Evolutionary conservation across 257 asterid genomes (phyloP).

Genomic region (Craterostigma plantagineum): DNA sequence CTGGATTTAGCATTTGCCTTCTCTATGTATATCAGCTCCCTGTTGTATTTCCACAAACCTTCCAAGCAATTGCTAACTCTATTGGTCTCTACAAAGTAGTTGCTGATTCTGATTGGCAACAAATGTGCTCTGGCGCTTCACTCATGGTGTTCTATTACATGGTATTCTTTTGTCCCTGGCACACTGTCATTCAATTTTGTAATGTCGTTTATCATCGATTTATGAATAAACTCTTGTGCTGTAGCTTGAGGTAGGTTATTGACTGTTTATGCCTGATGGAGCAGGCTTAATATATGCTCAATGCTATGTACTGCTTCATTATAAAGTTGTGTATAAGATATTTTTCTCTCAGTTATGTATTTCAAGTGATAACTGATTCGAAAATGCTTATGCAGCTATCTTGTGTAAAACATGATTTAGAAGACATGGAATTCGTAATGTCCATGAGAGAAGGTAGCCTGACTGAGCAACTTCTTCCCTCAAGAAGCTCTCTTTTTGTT

Average conservation of each 20-base stretch:
- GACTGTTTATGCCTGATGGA: too few relatives aligned
- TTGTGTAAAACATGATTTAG: slow-evolving; percentile 59
- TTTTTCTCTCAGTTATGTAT: too few relatives aligned
- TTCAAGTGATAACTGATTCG: slow-evolving; percentile 4
- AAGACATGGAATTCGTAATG: slow-evolving; percentile 91
- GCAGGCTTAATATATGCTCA: too few relatives aligned
- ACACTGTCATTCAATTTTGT: slow-evolving; percentile 10
- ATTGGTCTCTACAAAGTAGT: slow-evolving; percentile 63
- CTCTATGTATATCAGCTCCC: slow-evolving; percentile 82
- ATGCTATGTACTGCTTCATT: too few relatives aligned
- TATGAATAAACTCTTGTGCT: too few relatives aligned
- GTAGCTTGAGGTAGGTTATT: too few relatives aligned
- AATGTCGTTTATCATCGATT: background rate
- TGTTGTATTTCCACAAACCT: slow-evolving; percentile 35
- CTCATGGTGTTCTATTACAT: slow-evolving; percentile 63
- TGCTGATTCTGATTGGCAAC: slow-evolving; percentile 53
- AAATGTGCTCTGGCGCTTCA: slow-evolving; percentile 58
- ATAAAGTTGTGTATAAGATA: too few relatives aligned
- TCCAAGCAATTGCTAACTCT: slow-evolving; percentile 29
- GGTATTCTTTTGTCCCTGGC: slow-evolving; percentile 36
- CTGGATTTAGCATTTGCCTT: slow-evolving; percentile 62
- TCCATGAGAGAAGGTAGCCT: slow-evolving; percentile 75
- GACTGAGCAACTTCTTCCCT: slow-evolving; percentile 90
- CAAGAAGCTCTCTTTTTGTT: slow-evolving; percentile 62
- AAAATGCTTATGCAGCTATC: slow-evolving; percentile 47